Evolutionary conservation across 352 stramenopile genomes (phyloP).

Genomic region (Phytophthora crassamura): DNA sequence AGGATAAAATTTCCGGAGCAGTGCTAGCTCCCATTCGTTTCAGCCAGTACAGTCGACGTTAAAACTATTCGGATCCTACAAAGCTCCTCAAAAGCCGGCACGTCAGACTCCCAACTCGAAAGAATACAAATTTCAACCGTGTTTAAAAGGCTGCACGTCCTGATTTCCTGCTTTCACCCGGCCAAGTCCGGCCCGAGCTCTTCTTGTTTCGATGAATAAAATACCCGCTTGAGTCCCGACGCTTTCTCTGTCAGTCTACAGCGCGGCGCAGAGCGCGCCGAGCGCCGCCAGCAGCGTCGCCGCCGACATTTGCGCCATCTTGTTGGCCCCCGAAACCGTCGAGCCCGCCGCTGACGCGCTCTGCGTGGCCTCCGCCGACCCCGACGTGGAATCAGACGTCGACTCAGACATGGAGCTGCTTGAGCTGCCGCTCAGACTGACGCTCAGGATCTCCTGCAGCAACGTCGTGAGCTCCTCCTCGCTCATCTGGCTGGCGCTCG

Average conservation of each 20-base stretch:
- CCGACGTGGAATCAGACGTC: background rate
- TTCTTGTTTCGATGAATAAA: conserved; percentile 36
- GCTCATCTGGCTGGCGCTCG: conserved; percentile 42
- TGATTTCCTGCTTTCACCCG: no score
- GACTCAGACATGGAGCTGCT: conserved; percentile 16
- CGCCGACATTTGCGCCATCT: no score
- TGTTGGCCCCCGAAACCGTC: conserved; percentile 12
- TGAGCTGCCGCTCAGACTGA: conserved; percentile 22
- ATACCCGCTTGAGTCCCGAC: no score
- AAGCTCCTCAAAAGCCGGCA: no score
- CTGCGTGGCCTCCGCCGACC: conserved; percentile 13
- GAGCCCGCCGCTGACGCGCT: conserved; percentile 25
- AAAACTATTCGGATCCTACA: no score
- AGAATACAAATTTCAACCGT: no score
- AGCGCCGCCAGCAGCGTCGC: conserved; percentile 13
- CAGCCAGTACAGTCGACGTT: no score
- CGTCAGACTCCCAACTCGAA: no score
- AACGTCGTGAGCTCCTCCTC: conserved; percentile 42
- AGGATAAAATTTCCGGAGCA: no score
- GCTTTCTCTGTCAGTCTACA: conserved; percentile 35
- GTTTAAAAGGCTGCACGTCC: no score
- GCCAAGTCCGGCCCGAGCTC: no score
- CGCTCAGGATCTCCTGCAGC: conserved; percentile 36
- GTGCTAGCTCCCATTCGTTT: no score
- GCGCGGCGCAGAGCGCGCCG: conserved; percentile 13